phyloP scores from a whole-genome alignment of 768 basidiomycete genomes.

The Coprinopsis marcescibilis region DNA sequence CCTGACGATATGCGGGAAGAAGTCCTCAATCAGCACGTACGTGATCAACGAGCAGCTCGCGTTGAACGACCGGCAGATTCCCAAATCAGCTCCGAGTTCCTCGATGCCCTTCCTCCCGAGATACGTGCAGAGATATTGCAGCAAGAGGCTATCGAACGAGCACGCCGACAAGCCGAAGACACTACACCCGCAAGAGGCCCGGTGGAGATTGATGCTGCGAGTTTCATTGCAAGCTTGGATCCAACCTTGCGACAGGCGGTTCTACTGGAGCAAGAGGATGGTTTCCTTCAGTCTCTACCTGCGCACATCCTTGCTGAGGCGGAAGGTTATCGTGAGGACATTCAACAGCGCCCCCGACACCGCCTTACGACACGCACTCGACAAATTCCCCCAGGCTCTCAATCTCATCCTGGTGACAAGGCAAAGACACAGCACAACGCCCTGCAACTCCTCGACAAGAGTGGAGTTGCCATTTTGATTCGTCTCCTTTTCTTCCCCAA shows the following conservation, averaged over 20 bases:
- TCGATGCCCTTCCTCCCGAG: conserved; percentile 93
- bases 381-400: conserved; percentile 18
- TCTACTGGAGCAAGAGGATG: conserved; percentile 82
- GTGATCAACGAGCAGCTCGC: conserved; percentile 79
- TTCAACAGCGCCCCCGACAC: conserved; percentile 28
- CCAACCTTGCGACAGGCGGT: conserved; percentile 88
- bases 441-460: conserved; percentile 87
- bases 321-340: conserved; percentile 59
- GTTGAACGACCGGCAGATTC: conserved; percentile 74
- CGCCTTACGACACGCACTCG: conserved; percentile 26
- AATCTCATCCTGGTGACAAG: conserved; percentile 46
- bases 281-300: conserved; percentile 74
- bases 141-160: conserved; percentile 83
- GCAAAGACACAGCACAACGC: conserved; percentile 68
- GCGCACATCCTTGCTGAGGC: conserved; percentile 86
- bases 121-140: conserved; percentile 96
- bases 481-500: conserved; percentile 96
- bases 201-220: conserved; percentile 81
- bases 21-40: conserved; percentile 93
- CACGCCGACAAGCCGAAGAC: conserved; percentile 41
- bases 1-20: conserved; percentile 99
- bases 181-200: conserved; percentile 41
- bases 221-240: conserved; percentile 89
- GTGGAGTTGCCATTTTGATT: conserved; percentile 82
- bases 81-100: conserved; percentile 90